Base-by-base conservation (phyloP, 352 stramenopile genomes). In the Phytophthora europaea region DNA sequence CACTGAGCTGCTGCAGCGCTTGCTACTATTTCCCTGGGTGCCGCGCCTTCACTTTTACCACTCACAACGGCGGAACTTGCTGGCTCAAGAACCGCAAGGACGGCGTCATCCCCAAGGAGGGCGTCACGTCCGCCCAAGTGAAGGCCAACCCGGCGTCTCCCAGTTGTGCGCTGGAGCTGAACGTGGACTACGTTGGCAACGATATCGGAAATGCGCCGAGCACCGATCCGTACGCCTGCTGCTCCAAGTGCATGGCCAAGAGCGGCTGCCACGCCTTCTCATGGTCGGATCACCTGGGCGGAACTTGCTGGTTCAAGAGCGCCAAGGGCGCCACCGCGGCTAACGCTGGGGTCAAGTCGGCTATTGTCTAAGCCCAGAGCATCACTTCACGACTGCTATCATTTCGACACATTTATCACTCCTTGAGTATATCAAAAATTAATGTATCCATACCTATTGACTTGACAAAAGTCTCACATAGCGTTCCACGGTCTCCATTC, bases 1-100 rank as follows among this genome's bases (percentile, higher is more conserved):
- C 63, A 5, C 53, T 63, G 7, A 48, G 65, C 43, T 72, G 57
- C 31, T 73, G 66, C 66, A 73, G 16, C 40, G 18, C 47, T 10
- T 82, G 75, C 48, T 26, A 73, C 9, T n/a, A 59, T 9, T 38
- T 77, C 18, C 59, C 64, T 33, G 64, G 60, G 4, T 88, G 79
- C 66, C 79, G 82, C 28, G 81, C 78, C 4, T 90, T 76, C 63
- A 77, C 75, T 1, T 82, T 77, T 33, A 82, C 67, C 16, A 51
- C 36, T 2, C 31, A 67, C 10, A n/a, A 76, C 10, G 72, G 60
- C 52, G 75, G 75, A 12, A 79, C 78, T 1, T 91, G 83, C 56
- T 91, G 56, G 52, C 67, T 87, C 48, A 86, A 86, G 54, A 84
- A 77, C 48, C 67, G 72, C 28, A 75, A 76, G 67, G 72, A 68